These are phyloP conservation scores for Geotrichum aggregatum DNA, from an alignment of 1,139 yeast species.

Conservation along the genomic window DNA sequence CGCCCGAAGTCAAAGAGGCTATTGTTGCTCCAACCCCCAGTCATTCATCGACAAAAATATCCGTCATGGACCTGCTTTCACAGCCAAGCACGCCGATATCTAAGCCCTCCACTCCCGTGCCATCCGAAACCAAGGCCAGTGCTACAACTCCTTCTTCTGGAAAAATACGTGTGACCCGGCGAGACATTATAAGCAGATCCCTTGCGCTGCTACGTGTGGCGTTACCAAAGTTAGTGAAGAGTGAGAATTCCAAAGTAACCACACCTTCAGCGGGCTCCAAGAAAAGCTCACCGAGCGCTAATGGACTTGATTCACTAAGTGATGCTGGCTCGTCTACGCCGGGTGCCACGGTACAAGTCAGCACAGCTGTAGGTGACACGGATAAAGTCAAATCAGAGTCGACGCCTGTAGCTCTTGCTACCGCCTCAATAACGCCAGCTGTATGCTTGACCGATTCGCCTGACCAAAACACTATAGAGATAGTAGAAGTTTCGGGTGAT, in stretches of 20 bases:
- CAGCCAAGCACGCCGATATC: constrained; percentile 20
- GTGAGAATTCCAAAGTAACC: constrained; percentile 11
- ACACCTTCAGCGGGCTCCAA: neutral
- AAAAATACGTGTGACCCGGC: constrained; percentile 35
- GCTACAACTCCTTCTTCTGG: constrained; percentile 22
- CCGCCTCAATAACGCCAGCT: no score
- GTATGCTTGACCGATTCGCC: no score
- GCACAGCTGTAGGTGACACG: no score
- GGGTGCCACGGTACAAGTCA: no score
- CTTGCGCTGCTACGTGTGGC: constrained; percentile 35
- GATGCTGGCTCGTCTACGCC: no score
- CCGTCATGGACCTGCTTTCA: constrained; percentile 27
- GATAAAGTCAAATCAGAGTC: no score
- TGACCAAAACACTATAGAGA: neutral
- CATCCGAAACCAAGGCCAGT: constrained; percentile 13
- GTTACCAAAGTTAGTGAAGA: constrained; percentile 24
- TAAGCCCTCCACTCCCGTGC: constrained; percentile 20
- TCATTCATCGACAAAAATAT: constrained; percentile 23
- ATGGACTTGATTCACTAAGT: neutral
- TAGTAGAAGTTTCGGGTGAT: neutral
- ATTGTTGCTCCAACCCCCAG: constrained; percentile 11
- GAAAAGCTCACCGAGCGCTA: neutral
- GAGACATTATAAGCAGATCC: constrained; percentile 40
- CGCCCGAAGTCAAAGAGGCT: neutral
- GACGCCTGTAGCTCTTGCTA: no score